These are phyloP conservation scores for Trichoderma sp. DNA, from an alignment of 2,329 filamentous ascomycete genomes.

Conservation along the genomic window DNA sequence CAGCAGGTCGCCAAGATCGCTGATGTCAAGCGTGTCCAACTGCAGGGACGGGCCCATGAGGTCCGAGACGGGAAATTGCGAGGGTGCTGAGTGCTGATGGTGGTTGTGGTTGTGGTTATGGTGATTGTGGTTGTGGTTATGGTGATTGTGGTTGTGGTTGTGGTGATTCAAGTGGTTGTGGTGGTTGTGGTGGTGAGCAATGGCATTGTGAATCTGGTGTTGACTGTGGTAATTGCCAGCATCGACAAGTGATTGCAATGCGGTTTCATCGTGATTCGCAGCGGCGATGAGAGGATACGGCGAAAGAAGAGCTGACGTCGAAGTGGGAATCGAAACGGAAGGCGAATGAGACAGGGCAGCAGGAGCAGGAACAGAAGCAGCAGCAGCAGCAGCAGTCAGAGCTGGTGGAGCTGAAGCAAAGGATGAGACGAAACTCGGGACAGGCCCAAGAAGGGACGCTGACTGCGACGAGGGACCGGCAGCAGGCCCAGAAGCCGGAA, in stretches of 20 bases:
- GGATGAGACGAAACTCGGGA: neutral
- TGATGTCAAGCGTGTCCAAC: constrained; percentile 42
- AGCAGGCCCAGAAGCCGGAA: neutral
- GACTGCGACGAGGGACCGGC: neutral
- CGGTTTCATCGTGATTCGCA: neutral
- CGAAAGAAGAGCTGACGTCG: neutral
- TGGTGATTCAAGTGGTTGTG: neutral
- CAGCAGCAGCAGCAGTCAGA: neutral
- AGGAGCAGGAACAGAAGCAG: neutral
- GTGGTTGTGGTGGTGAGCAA: constrained; percentile 7
- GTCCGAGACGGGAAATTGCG: constrained; percentile 40
- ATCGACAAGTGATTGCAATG: neutral
- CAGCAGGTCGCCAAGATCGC: constrained; percentile 34
- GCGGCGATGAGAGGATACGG: neutral
- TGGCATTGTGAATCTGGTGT: constrained; percentile 3
- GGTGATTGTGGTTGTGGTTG: neutral
- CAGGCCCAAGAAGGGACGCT: neutral
- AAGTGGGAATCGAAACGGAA: neutral
- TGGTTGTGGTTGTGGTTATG: no score
- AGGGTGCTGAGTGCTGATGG: neutral
- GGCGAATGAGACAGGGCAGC: neutral
- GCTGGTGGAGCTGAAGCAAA: neutral
- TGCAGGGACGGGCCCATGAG: constrained; percentile 40
- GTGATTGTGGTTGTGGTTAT: neutral
- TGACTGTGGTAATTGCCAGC: neutral